Conservation (phyloP, 768 basidiomycete species). For the Termitomyces sp. region DNA sequence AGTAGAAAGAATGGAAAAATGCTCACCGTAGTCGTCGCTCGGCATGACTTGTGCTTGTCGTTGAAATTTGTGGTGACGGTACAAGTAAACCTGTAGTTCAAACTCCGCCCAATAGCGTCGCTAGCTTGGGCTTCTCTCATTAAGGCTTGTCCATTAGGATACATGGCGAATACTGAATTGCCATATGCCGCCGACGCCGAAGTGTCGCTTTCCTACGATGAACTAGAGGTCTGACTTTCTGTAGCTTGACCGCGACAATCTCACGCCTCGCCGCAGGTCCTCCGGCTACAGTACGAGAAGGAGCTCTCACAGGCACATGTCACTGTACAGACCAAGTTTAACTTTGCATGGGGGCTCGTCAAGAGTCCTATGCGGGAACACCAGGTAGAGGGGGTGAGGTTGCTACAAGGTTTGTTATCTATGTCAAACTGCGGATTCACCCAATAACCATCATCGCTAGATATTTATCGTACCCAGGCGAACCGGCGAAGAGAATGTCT, state of each 20-base stretch:
- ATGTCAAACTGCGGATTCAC: slow-evolving; percentile 3
- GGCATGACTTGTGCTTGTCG: slow-evolving; percentile 27
- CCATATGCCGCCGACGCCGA: slow-evolving; percentile 96
- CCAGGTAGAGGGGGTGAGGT: slow-evolving; percentile 87
- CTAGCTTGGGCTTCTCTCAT: neutral
- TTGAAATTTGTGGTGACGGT: slow-evolving; percentile 20
- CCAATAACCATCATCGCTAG: slow-evolving; percentile 33
- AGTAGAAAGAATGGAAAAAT: slow-evolving; percentile 17
- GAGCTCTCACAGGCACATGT: slow-evolving; percentile 81
- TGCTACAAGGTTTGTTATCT: slow-evolving; percentile 70
- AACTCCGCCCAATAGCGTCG: slow-evolving; percentile 28
- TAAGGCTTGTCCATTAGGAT: neutral
- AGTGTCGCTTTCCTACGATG: slow-evolving; percentile 82
- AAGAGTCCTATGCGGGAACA: slow-evolving; percentile 83
- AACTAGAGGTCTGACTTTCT: slow-evolving; percentile 63
- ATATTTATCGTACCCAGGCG: slow-evolving; percentile 88
- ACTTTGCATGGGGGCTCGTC: slow-evolving; percentile 94
- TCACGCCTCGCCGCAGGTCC: slow-evolving; percentile 47
- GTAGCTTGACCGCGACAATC: neutral
- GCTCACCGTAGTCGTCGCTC: slow-evolving; percentile 56
- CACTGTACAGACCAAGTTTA: slow-evolving; percentile 94
- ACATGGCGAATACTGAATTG: slow-evolving; percentile 68
- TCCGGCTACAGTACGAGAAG: slow-evolving; percentile 83
- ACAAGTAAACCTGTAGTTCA: slow-evolving; percentile 20
- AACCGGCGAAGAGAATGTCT: slow-evolving; percentile 87